A percentile compares a stretch with the other conserved stretches of the same genome.
These are phyloP conservation scores for Lactarius akahatsu DNA, from an alignment of 768 basidiomycete genomes.

Conservation along the genomic window DNA sequence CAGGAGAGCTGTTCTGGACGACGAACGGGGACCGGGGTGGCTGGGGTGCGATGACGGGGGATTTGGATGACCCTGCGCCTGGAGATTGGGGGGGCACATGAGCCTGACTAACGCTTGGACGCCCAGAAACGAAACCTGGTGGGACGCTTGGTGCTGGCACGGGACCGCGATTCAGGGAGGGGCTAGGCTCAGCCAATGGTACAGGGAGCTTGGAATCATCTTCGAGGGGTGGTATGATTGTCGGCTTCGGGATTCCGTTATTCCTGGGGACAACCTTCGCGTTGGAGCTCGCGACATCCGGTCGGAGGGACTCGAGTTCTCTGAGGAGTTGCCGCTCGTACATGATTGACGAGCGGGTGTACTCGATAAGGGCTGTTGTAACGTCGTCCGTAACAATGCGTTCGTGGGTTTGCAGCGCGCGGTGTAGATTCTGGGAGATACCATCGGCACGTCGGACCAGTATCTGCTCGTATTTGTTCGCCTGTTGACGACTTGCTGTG, in stretches of 20 bases:
- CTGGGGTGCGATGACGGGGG: slow-evolving; percentile 7
- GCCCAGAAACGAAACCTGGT: slow-evolving; percentile 16
- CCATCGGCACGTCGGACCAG: slow-evolving; percentile 85
- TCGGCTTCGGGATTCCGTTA: slow-evolving; percentile 59
- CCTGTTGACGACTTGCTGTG: slow-evolving; percentile 47
- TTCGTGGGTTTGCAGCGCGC: slow-evolving; percentile 81
- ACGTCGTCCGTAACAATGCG: slow-evolving; percentile 89
- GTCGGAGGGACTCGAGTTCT: slow-evolving; percentile 81
- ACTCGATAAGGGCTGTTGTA: slow-evolving; percentile 85
- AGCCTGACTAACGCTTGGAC: slow-evolving; percentile 34
- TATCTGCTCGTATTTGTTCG: slow-evolving; percentile 83
- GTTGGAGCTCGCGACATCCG: slow-evolving; percentile 69
- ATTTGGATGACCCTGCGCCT: slow-evolving; percentile 53
- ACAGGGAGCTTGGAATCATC: slow-evolving; percentile 47
- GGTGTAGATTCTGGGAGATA: slow-evolving; percentile 92
- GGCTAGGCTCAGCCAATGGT: slow-evolving; percentile 30
- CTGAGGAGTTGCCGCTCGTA: slow-evolving; percentile 87
- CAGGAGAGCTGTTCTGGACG: slow-evolving; percentile 34
- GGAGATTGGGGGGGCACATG: slow-evolving; percentile 48
- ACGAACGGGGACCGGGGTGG: slow-evolving; percentile 35
- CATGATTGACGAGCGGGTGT: slow-evolving; percentile 87
- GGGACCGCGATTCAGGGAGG: slow-evolving; percentile 30
- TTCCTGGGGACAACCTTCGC: slow-evolving; percentile 52
- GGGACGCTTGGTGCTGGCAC: slow-evolving; percentile 26
- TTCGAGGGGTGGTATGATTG: slow-evolving; percentile 61